Base-by-base conservation (phyloP, 768 basidiomycete species). In the Rickenella mellea region DNA sequence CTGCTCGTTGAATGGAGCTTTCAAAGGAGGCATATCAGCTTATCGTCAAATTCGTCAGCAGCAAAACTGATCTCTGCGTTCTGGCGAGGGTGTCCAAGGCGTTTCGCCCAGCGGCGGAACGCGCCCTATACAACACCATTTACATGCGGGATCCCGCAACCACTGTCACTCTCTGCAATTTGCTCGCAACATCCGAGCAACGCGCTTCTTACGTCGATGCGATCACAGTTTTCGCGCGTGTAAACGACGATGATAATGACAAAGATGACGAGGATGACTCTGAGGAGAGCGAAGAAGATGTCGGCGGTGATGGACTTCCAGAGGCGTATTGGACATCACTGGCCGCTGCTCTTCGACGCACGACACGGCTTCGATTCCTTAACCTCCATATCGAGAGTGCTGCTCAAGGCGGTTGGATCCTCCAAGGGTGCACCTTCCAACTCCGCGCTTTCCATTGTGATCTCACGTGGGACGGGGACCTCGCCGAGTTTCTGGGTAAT, bases 401-500 rank as follows among this genome's bases (percentile, higher is more conserved):
- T 10, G 40, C 63, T n/a, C 53, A 55, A 11, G 51, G 51, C 10
- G 61, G 67, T 2, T 71, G 69, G 69, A 61, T 70, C 22, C 50
- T 73, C 7, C 39, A 58, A 3, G 59, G 55, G 2, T 70, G 67
- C 44, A 55, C 59, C 1, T 83, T 82, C 50, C 71, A 61, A 25
- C 73, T 83, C n/a, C 68, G 61, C 26, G 66, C 63, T 14, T 78
- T 83, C 45, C 74, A 76, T 48, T 80, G 78, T 52, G 81, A 83
- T 53, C 65, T 83, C 31, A 67, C 71, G 46, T 83, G 81, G 81
- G 78, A 81, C 51, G 44, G 48, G 12, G 52, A 69, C 46, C 73
- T 83, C 25, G 61, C 73, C 31, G 54, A 62, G 15, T 80, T 80
- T 51, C 64, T 80, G 5, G 65, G 68, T 39, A 54, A 59, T 0